Evolutionary conservation across 345 rosid genomes (phyloP), one percentile per base, ranked within the genome.

Genomic region (Odontarrhena argentea): DNA sequence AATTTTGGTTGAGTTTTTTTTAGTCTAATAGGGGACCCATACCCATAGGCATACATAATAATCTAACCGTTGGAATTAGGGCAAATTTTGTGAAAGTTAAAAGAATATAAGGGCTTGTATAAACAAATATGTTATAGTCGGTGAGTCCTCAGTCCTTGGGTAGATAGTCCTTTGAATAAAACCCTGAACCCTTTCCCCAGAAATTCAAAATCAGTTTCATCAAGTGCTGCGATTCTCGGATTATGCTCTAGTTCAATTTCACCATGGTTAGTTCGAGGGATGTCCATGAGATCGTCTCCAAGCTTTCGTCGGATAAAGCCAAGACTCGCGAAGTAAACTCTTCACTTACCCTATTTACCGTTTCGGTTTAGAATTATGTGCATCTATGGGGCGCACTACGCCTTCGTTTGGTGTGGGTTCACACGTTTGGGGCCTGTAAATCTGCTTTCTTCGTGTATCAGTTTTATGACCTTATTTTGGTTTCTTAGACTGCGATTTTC

Each of bases 231-330:
- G 42, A 14, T 55, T 71, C 43, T 55, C 52, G 46, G 65, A 55
- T 70, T 62, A 70, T 61, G 74, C 63, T 45, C 7, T 63, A 10
- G 51, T 28, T 62, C 26, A 43, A 46, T 10, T 56, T 52, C 9
- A 8, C 13, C 45, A 84, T 82, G 86, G 80, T 83, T 67, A 44
- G 86, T 53, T 84, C 94, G 6, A 78, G 88, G 41, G 97, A 93
- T 69, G 73, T 93, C 53, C 86, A 90, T 50, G 98, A 93, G 46
- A 72, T 93, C 77, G 82, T 86, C 76, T 68, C 86, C 12, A 88
- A 87, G 86, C 97, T 93, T 24, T 93, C 98, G 38, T 88, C 98
- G 22, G 96, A 88, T 67, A 90, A 88, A 83, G 90, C 92, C 68
- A 93, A 85, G 79, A 60, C 80, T 38, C 86, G 96, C 15, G 98